Percentiles rank a stretch among this genome's conserved stretches.
Conservation (phyloP, 1,284 basidiomycete genomes). For the Chalciporus piperatoides region DNA sequence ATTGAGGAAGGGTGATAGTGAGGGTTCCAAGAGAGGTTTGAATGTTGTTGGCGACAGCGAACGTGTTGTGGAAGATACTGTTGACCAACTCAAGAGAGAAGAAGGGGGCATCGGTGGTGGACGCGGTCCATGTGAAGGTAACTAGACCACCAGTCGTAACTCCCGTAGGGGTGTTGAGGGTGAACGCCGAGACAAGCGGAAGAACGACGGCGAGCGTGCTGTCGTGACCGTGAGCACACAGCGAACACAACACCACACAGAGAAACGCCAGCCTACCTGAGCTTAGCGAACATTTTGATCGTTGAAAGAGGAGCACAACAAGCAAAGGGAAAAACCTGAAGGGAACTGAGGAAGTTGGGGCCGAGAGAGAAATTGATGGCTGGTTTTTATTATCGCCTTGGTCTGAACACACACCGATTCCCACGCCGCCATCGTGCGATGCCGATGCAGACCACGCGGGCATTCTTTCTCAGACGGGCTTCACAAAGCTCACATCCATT, state of each 20-base stretch:
- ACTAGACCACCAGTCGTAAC: slow-evolving; percentile 33
- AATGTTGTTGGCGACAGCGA: slow-evolving; percentile 60
- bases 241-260: neutral
- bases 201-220: slow-evolving; percentile 45
- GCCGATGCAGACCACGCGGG: slow-evolving; percentile 17
- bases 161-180: slow-evolving; percentile 39
- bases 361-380: neutral
- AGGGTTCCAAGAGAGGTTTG: slow-evolving; percentile 35
- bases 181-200: slow-evolving; percentile 50
- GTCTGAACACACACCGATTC: slow-evolving; percentile 22
- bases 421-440: slow-evolving; percentile 22
- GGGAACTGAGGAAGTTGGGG: slow-evolving; percentile 16
- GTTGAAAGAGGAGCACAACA: slow-evolving; percentile 9
- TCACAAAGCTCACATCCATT: no score
- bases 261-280: slow-evolving; percentile 30
- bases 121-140: slow-evolving; percentile 48
- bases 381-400: slow-evolving; percentile 20
- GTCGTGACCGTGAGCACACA: neutral
- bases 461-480: slow-evolving; percentile 5
- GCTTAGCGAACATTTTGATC: slow-evolving; percentile 36
- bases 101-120: slow-evolving; percentile 38
- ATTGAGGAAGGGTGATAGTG: slow-evolving; percentile 45
- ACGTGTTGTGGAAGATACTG: slow-evolving; percentile 47
- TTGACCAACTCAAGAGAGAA: slow-evolving; percentile 47
- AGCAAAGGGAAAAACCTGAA: slow-evolving; percentile 3